Percentiles rank a stretch among this genome's conserved stretches.
These are phyloP conservation scores for Kodamaea derodonti DNA, from an alignment of 1,139 yeast genomes.

Conservation along the genomic window DNA sequence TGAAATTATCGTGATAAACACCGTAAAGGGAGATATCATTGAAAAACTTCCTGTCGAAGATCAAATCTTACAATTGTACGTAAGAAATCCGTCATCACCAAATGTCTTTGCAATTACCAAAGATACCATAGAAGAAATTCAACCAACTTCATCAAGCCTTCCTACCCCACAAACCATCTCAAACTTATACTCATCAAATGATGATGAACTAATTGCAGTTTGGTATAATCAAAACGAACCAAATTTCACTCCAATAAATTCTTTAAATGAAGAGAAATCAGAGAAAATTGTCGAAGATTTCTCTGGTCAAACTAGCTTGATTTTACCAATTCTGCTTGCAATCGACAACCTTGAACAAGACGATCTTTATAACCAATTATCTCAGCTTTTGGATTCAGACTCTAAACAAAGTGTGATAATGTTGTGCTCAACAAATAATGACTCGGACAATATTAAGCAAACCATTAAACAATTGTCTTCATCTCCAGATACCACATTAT, in stretches of 20 bases:
- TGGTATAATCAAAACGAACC: conserved; percentile 23
- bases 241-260: neutral
- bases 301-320: neutral
- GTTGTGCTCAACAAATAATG: conserved; percentile 29
- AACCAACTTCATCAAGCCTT: neutral
- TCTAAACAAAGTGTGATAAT: conserved; percentile 16
- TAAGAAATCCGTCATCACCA: conserved; percentile 10
- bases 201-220: conserved; percentile 19
- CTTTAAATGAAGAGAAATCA: conserved; percentile 13
- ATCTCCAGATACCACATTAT: conserved; percentile 13
- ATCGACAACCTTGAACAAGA: conserved; percentile 20
- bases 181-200: conserved; percentile 6
- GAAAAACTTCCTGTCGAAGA: neutral
- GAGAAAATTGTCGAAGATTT: neutral
- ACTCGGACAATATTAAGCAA: conserved; percentile 33
- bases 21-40: conserved; percentile 6
- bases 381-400: conserved; percentile 11
- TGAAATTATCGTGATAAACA: neutral
- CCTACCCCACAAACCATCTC: neutral
- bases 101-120: conserved; percentile 25
- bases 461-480: conserved; percentile 24
- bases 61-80: conserved; percentile 4
- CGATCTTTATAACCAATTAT: conserved; percentile 23
- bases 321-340: conserved; percentile 10
- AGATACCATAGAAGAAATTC: conserved; percentile 24